A percentile compares a stretch with the other conserved stretches of the same genome.
Evolutionary conservation across 148 eudicot genomes (phyloP).

Genomic region (Vaccinium vitisidaea): DNA sequence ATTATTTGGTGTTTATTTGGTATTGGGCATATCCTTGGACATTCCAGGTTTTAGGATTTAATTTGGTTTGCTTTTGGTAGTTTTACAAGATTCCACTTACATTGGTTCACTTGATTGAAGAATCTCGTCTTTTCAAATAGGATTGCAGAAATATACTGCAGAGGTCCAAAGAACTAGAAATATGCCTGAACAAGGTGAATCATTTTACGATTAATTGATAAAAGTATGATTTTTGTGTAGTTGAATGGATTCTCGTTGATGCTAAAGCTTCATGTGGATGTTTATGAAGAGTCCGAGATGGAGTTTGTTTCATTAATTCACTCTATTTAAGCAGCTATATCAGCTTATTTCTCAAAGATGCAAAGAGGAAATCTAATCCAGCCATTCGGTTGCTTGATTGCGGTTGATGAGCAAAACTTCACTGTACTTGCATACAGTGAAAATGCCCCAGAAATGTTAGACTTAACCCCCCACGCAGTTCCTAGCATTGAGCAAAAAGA

Average conservation of each 20-base stretch:
- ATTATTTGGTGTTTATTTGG: constrained; percentile 2
- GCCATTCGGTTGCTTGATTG: constrained; percentile 84
- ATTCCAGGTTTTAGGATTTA: constrained; percentile 19
- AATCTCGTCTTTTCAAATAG: background rate
- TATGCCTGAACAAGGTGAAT: constrained; percentile 46
- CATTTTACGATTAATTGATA: constrained; percentile 53
- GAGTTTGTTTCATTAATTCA: constrained; percentile 55
- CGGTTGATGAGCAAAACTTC: constrained; percentile 56
- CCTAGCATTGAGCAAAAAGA: constrained; percentile 71
- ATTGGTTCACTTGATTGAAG: constrained; percentile 3
- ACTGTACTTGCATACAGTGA: constrained; percentile 70
- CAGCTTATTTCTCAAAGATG: constrained; percentile 69
- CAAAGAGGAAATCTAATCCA: constrained; percentile 84
- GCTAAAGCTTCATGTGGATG: constrained; percentile 66
- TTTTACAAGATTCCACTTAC: background rate
- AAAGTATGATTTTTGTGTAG: constrained; percentile 44
- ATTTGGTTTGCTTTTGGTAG: background rate
- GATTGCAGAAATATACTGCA: background rate
- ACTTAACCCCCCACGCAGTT: constrained; percentile 60
- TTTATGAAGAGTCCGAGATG: constrained; percentile 56
- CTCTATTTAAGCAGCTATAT: constrained; percentile 62
- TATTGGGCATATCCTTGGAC: background rate
- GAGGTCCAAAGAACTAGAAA: constrained; percentile 8
- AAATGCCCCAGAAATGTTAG: constrained; percentile 84
- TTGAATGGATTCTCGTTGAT: constrained; percentile 66